Evolutionary conservation across 495 filamentous ascomycete genomes (phyloP).

Genomic region (Aspergillus panamensis): DNA sequence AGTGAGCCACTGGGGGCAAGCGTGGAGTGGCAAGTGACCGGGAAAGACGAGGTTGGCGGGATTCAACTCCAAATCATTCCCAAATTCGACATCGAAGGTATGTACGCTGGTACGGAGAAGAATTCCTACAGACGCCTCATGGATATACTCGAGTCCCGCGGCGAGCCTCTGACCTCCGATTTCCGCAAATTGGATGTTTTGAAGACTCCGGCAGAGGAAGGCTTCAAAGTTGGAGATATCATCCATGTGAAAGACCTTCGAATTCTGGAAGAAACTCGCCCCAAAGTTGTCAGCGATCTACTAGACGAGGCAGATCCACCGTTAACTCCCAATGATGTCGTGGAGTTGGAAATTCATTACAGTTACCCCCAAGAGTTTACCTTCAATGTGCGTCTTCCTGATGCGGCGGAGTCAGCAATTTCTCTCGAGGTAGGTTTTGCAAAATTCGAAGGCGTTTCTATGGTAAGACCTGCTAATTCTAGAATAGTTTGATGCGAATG

Average conservation of each 20-base stretch:
- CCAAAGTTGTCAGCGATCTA: not conserved
- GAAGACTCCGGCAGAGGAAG: not conserved
- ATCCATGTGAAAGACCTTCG: not conserved
- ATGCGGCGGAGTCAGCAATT: not conserved
- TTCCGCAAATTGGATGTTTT: not conserved
- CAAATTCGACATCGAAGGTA: not conserved
- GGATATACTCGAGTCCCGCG: not conserved
- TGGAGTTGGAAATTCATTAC: not conserved
- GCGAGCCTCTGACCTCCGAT: not conserved
- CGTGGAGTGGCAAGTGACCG: conserved; percentile 1
- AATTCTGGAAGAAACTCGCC: not conserved
- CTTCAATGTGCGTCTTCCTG: not conserved
- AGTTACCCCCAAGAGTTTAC: not conserved
- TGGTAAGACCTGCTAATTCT: not conserved
- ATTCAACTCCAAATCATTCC: not conserved
- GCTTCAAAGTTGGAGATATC: not conserved
- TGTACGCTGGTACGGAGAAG: not conserved
- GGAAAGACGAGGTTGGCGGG: conserved; percentile 1
- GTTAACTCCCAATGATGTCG: not conserved
- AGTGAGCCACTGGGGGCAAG: not conserved
- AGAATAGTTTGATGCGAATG: not conserved
- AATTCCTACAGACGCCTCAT: not conserved
- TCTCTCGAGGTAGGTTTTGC: not conserved
- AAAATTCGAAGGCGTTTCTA: not conserved
- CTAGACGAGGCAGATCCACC: not conserved